These are phyloP conservation scores for Lycium ferocissimum DNA, from an alignment of 257 asterid species.

Conservation along the genomic window DNA sequence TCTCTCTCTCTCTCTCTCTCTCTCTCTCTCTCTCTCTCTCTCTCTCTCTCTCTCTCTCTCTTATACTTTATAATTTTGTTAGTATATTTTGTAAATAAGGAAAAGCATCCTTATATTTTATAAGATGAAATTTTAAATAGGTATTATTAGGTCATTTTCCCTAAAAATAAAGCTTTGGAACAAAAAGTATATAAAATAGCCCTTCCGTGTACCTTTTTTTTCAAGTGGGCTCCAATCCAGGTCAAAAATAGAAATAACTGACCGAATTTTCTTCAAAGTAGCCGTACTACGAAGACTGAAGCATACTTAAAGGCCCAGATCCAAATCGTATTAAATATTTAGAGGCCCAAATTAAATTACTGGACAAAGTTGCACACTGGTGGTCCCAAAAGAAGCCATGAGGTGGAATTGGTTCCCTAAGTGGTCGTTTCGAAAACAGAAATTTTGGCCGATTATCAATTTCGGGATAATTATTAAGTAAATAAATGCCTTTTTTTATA, in stretches of 20 bases:
- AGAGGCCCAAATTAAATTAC: conserved; percentile 20
- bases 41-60: too few relatives aligned
- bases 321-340: conserved; percentile 6
- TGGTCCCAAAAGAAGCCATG: conserved; percentile 40
- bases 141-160: too few relatives aligned
- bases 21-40: too few relatives aligned
- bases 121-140: too few relatives aligned
- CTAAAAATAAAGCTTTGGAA: too few relatives aligned
- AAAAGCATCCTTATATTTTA: too few relatives aligned
- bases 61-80: too few relatives aligned
- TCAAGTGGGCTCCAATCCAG: conserved; percentile 11
- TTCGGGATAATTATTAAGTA: too few relatives aligned
- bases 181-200: too few relatives aligned
- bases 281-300: neutral
- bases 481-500: too few relatives aligned
- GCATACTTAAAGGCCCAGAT: conserved; percentile 33
- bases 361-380: neutral
- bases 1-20: too few relatives aligned
- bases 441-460: neutral
- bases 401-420: conserved; percentile 40
- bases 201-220: neutral
- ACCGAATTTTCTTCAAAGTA: neutral
- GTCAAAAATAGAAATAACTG: conserved; percentile 6
- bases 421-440: neutral
- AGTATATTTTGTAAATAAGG: too few relatives aligned